Evolutionary conservation across 2,329 filamentous ascomycete species (phyloP).

Genomic region (Penicillium decumbens): DNA sequence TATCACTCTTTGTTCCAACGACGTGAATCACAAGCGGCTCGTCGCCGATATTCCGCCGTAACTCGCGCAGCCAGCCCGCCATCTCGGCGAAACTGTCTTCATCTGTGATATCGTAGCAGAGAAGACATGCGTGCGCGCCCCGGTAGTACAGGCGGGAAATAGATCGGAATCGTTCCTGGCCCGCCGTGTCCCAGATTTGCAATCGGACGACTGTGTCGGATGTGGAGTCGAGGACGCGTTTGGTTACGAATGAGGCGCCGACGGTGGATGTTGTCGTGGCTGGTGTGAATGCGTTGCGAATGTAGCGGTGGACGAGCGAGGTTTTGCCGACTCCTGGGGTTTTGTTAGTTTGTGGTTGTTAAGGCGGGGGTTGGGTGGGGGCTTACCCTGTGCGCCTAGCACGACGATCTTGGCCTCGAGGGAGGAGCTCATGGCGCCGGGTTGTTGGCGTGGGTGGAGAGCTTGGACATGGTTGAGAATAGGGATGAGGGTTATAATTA

Average conservation of each 20-base stretch:
- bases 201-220: constrained; percentile 82
- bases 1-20: constrained; percentile 90
- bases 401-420: constrained; percentile 53
- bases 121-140: constrained; percentile 85
- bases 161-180: constrained; percentile 89
- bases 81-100: constrained; percentile 82
- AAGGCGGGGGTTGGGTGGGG: neutral
- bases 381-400: constrained; percentile 47
- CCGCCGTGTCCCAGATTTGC: constrained; percentile 95
- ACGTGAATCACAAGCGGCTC: constrained; percentile 81
- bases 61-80: constrained; percentile 83
- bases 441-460: constrained; percentile 23
- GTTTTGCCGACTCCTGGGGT: constrained; percentile 49
- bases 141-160: constrained; percentile 96
- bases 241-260: constrained; percentile 73
- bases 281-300: constrained; percentile 44
- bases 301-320: constrained; percentile 49
- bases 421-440: constrained; percentile 44
- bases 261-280: constrained; percentile 59
- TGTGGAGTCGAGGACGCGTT: constrained; percentile 75
- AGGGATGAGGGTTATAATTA: neutral
- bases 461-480: constrained; percentile 17
- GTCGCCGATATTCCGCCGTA: constrained; percentile 68
- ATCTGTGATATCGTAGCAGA: constrained; percentile 93
- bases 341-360: neutral